Conservation (phyloP, 2,329 filamentous ascomycete genomes). For the Rhexocercosporidium sp. region DNA sequence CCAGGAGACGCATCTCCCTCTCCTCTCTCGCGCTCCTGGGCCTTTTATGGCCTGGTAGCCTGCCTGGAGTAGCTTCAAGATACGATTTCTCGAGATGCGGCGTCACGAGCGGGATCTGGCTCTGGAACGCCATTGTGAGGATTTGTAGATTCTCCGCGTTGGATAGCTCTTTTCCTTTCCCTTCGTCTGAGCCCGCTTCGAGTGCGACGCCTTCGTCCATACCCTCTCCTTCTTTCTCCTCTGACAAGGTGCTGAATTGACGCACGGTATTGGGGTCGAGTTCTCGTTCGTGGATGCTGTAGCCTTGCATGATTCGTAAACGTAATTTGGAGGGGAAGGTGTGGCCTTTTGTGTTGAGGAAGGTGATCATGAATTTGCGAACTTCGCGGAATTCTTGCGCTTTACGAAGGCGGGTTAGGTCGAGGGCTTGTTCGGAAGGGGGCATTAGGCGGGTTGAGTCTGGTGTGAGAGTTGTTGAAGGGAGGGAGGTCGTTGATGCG, state of each 20-base stretch:
- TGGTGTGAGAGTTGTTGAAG: not conserved
- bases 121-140: conserved; percentile 24
- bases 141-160: conserved; percentile 24
- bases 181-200: conserved; percentile 6
- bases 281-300: conserved; percentile 33
- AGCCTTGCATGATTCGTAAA: conserved; percentile 33
- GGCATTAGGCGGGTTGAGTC: conserved; percentile 33
- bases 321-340: conserved; percentile 32
- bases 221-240: not conserved
- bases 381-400: conserved; percentile 33
- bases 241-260: conserved; percentile 20
- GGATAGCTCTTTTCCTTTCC: not conserved
- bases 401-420: conserved; percentile 19
- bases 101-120: conserved; percentile 20
- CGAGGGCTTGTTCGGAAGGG: conserved; percentile 23
- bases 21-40: not conserved
- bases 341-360: conserved; percentile 35
- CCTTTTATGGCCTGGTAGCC: no score
- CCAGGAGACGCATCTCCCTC: not conserved
- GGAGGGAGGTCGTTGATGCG: not conserved
- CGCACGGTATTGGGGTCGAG: conserved; percentile 25
- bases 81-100: conserved; percentile 6
- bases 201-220: conserved; percentile 26
- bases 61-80: not conserved
- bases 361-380: conserved; percentile 33